Conservation (phyloP, 805 yeast genomes). For the Huiozyma naganishii region DNA sequence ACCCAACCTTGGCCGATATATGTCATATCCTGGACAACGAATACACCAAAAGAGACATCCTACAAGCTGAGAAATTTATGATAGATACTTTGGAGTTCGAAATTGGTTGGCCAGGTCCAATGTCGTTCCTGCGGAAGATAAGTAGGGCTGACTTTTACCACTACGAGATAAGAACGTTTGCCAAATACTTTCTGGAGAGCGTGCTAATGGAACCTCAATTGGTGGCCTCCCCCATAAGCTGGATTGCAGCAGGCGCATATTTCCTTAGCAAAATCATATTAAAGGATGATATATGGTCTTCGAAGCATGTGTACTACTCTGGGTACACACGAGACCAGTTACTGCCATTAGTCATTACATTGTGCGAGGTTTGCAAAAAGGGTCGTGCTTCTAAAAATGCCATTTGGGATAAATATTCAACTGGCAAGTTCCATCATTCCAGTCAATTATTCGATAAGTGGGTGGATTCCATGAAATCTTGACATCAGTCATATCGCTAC, state of each 20-base stretch:
- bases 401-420: constrained; percentile 76
- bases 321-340: constrained; percentile 80
- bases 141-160: constrained; percentile 95
- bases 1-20: constrained; percentile 82
- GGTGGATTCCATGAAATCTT: constrained; percentile 4
- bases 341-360: constrained; percentile 55
- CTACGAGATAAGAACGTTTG: constrained; percentile 77
- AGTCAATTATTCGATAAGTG: constrained; percentile 25
- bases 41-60: constrained; percentile 64
- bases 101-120: constrained; percentile 96
- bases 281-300: constrained; percentile 69
- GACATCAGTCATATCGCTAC: neutral
- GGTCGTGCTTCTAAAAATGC: constrained; percentile 56
- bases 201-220: constrained; percentile 81
- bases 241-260: constrained; percentile 91
- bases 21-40: constrained; percentile 82
- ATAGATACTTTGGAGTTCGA: constrained; percentile 81
- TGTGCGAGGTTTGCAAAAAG: constrained; percentile 51
- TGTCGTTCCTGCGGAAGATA: constrained; percentile 83
- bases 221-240: constrained; percentile 79
- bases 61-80: constrained; percentile 84
- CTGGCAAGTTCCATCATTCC: constrained; percentile 65
- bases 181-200: constrained; percentile 78
- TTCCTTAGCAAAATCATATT: constrained; percentile 65
- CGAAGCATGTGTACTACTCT: constrained; percentile 71